Percentiles rank a stretch among this genome's conserved stretches.
These are phyloP conservation scores for Aaosphaeria arxii DNA, from an alignment of 2,329 filamentous ascomycete species.

Conservation along the genomic window DNA sequence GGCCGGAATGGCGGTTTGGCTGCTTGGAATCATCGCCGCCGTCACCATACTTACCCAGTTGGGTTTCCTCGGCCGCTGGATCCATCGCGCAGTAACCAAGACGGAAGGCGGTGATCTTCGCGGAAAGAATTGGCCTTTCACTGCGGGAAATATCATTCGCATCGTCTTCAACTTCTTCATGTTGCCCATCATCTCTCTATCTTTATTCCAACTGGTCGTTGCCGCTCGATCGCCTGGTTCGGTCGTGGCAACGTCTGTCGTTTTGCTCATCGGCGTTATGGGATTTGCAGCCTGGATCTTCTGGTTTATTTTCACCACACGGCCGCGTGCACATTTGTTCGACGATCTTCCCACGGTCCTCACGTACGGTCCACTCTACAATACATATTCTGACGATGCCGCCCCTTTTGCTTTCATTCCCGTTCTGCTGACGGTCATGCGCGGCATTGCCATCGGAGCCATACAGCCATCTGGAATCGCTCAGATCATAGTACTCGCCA, in stretches of 20 bases:
- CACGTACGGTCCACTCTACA: conserved; percentile 89
- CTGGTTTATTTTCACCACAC: conserved; percentile 73
- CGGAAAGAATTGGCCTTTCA: conserved; percentile 87
- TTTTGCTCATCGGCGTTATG: conserved; percentile 71
- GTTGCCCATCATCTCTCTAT: conserved; percentile 79
- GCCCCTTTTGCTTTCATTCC: conserved; percentile 88
- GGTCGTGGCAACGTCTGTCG: conserved; percentile 69
- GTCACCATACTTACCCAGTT: conserved; percentile 70
- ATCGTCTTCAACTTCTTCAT: conserved; percentile 92
- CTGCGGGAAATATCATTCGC: conserved; percentile 58
- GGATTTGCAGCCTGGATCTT: conserved; percentile 76
- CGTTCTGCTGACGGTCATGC: conserved; percentile 77
- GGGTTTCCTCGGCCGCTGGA: conserved; percentile 74
- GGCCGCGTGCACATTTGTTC: conserved; percentile 83
- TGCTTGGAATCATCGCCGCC: conserved; percentile 70
- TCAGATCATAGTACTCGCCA: conserved; percentile 86
- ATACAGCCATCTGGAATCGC: conserved; percentile 91
- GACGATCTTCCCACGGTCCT: conserved; percentile 89
- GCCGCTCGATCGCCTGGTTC: conserved; percentile 65
- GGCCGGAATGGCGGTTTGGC: conserved; percentile 91
- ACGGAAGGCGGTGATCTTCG: conserved; percentile 82
- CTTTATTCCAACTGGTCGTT: conserved; percentile 86
- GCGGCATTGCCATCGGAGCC: conserved; percentile 87
- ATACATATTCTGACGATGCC: conserved; percentile 93
- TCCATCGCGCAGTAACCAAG: conserved; percentile 67